phyloP scores from a whole-genome alignment of 2,329 filamentous ascomycete genomes.

The Cercospora sp. region DNA sequence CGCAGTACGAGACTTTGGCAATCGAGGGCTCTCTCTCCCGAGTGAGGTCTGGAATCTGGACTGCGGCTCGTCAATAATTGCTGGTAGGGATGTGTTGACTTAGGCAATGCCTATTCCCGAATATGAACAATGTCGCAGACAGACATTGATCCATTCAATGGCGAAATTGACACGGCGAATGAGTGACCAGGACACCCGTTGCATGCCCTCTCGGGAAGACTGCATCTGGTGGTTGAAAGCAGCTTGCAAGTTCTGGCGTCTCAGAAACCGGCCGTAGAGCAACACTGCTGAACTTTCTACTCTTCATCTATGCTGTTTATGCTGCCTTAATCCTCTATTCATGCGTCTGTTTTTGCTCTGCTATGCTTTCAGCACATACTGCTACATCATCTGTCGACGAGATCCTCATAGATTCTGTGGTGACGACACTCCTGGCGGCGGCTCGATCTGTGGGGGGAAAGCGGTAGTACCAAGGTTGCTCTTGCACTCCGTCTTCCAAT shows the following conservation, averaged over 20 bases:
- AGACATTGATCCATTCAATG: background rate
- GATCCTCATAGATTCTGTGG: background rate
- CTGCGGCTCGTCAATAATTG: background rate
- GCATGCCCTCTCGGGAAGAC: background rate
- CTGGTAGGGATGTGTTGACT: background rate
- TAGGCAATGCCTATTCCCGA: background rate
- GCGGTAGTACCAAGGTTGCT: conserved; percentile 58
- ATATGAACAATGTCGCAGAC: background rate
- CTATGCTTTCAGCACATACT: background rate
- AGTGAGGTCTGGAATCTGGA: background rate
- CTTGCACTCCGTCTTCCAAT: conserved; percentile 70
- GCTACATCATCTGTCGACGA: background rate
- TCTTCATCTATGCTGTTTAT: background rate
- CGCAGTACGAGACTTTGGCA: background rate
- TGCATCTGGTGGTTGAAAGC: background rate
- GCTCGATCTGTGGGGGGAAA: conserved; percentile 23
- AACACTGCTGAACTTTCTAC: background rate
- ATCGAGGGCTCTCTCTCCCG: background rate
- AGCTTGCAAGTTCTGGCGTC: background rate
- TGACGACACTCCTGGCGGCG: conserved; percentile 20
- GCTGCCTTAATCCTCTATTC: background rate
- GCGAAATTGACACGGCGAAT: background rate
- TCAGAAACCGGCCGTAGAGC: background rate
- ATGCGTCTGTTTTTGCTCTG: background rate
- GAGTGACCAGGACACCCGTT: background rate